Base-by-base conservation (phyloP, 2,329 filamentous ascomycete genomes). In the Elsinoe arachidis region DNA sequence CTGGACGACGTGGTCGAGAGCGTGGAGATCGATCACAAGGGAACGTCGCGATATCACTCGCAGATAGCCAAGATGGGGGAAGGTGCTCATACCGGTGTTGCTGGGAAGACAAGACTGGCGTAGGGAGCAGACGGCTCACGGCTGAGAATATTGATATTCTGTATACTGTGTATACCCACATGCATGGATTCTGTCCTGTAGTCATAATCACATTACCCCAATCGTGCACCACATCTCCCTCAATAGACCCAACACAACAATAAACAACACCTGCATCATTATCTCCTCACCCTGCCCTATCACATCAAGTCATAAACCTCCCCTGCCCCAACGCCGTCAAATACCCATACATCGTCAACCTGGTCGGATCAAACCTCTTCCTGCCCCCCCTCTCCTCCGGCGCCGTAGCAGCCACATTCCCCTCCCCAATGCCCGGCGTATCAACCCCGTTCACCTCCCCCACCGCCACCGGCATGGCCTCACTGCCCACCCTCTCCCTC, bases 401-500 rank as follows among this genome's bases (percentile, higher is more conserved):
- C 23, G 55, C 54, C 6, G 56, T 60, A 53, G 60, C 60, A 55
- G 60, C 55, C 10, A 59, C 60, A 61, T 63, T 44, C 52, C 65
- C 61, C 15, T 60, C 61, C 5, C 55, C 62, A 14, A 59, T 63
- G 39, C 67, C 67, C 12, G 66, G 69, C 47, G 73, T 68, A 63
- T 86, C 81, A 6, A 82, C 64, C 41, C 37, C 62, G 56, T 35
- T 73, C 17, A 69, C 70, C 14, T 69, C 70, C 17, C 68, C 73
- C 59, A 65, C 69, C 63, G 65, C 58, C 64, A 68, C 55, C 69
- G 67, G 47, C 66, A 65, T 57, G 66, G 66, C 64, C 66, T 70
- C 70, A n/a, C 21, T 15, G 10, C 9, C 33, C 71, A 64, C 78
- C 75, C 58, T 75, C 67, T 67, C 67, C 44, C 65, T 62, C 60